Base-by-base conservation (phyloP, 1,284 basidiomycete genomes). In the Sporisorium iseilematis-ciliati region DNA sequence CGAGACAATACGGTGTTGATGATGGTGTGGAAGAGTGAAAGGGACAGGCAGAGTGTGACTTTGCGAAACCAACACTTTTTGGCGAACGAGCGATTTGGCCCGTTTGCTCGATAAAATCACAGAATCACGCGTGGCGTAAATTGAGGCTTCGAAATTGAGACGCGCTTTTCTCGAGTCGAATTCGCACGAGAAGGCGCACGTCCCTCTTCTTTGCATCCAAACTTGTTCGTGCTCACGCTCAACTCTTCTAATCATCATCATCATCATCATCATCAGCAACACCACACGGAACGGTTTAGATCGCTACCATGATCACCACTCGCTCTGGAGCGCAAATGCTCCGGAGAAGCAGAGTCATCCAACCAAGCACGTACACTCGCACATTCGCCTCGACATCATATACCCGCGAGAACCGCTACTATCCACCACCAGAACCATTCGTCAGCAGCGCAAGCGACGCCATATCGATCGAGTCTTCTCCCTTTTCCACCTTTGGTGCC, bases 401-500 rank as follows among this genome's bases (percentile, higher is more conserved):
- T 45, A 55, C 40, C 5, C 25, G 43, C 52, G 64, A 75, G 51
- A 66, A 67, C 11, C 52, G 73, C 33, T 75, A 75, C 60, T 71
- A 67, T 46, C 73, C 73, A 33, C 73, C 73, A 49, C 73, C 73
- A 59, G 73, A 75, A 46, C 73, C 73, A 2, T 75, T 75, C 18
- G 54, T 38, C 57, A 42, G 55, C 51, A 50, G 45, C 21, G 57
- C 50, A 7, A 50, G 35, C 29, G 57, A 61, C 5, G 21, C 64
- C 53, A 59, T 74, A 43, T 65, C 58, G 8, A 57, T 57, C 58
- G 58, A 65, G 16, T 50, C 71, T 2, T 75, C 73, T 7, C 61
- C 73, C 54, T 71, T 71, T 25, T 75, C 73, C 60, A 75, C 73
- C 2, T 84, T 83, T 64, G 83, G 83, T 29, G 82, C 80, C 31